Percentiles rank a stretch among this genome's conserved stretches.
Evolutionary conservation across 1,284 basidiomycete genomes (phyloP).

Genomic region (Ustilago crameri): DNA sequence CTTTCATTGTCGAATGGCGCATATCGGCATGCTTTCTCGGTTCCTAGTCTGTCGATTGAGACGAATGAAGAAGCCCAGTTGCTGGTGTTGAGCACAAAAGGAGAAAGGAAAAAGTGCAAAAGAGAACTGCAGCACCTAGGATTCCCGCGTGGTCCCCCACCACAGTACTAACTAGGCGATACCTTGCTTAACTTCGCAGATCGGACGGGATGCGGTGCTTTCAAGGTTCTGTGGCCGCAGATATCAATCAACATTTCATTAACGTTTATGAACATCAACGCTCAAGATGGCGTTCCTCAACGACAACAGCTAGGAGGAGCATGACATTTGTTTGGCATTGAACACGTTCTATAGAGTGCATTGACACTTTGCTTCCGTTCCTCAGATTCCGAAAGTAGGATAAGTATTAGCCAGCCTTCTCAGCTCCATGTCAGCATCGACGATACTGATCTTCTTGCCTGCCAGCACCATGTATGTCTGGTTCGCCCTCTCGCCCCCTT

Average conservation of each 20-base stretch:
- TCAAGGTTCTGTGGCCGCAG: slow-evolving; percentile 81
- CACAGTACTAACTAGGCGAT: slow-evolving; percentile 83
- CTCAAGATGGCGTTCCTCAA: no score
- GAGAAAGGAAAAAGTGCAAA: not conserved
- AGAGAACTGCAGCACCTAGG: slow-evolving; percentile 77
- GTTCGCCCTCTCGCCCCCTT: slow-evolving; percentile 3
- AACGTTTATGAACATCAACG: no score
- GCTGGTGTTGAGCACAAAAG: no score
- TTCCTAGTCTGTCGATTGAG: no score
- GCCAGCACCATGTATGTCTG: slow-evolving; percentile 47
- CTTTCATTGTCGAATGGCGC: not conserved
- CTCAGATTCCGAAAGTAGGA: slow-evolving; percentile 45
- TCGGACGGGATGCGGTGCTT: slow-evolving; percentile 83
- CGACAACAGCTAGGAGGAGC: not conserved
- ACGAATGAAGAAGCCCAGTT: no score
- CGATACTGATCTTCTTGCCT: slow-evolving; percentile 50
- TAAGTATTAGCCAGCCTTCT: slow-evolving; percentile 44
- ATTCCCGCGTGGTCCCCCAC: slow-evolving; percentile 85
- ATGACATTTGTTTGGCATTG: not conserved
- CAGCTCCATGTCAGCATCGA: slow-evolving; percentile 45
- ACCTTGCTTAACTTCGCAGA: slow-evolving; percentile 77
- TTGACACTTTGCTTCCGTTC: no score
- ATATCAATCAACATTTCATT: slow-evolving; percentile 63
- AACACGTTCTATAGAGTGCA: not conserved
- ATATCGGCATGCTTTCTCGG: no score